phyloP scores from a whole-genome alignment of 306 rosid genomes.

The Echinosophora koreensis region DNA sequence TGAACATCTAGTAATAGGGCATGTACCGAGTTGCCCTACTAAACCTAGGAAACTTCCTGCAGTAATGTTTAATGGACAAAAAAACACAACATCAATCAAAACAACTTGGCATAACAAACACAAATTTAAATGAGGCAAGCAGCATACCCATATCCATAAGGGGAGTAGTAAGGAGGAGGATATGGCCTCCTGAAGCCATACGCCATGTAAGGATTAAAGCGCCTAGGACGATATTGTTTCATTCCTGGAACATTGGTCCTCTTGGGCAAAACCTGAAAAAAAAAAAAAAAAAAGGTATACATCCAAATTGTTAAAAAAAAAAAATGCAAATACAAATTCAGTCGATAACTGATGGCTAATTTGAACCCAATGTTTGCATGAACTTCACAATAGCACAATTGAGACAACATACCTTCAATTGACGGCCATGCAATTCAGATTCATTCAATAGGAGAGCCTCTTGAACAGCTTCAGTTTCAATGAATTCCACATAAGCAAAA shows the following conservation, averaged over 20 bases:
- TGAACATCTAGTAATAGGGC: slow-evolving; percentile 75
- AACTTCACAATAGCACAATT: slow-evolving; percentile 12
- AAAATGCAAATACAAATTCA: slow-evolving; percentile 18
- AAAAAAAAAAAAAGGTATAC: slow-evolving; percentile 34
- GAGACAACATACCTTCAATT: slow-evolving; percentile 69
- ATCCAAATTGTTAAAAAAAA: slow-evolving; percentile 34
- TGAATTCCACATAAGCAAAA: slow-evolving; percentile 92
- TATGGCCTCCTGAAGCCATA: slow-evolving; percentile 86
- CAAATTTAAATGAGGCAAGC: slow-evolving; percentile 20
- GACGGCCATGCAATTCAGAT: slow-evolving; percentile 94
- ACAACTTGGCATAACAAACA: background rate
- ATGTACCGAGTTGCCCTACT: slow-evolving; percentile 78
- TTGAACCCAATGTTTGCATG: slow-evolving; percentile 17
- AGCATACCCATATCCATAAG: slow-evolving; percentile 92
- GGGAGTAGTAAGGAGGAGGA: slow-evolving; percentile 79
- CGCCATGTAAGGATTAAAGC: slow-evolving; percentile 76
- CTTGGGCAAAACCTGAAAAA: slow-evolving; percentile 82
- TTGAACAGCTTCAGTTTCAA: slow-evolving; percentile 89
- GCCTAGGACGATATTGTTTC: slow-evolving; percentile 88
- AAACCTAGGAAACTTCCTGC: slow-evolving; percentile 88
- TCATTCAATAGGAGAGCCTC: slow-evolving; percentile 83
- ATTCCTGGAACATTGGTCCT: slow-evolving; percentile 97
- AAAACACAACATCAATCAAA: slow-evolving; percentile 30
- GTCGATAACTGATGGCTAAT: slow-evolving; percentile 8
- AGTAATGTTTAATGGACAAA: slow-evolving; percentile 31